phyloP scores from a whole-genome alignment of 306 rosid genomes.

The Hippophae rhamnoides region DNA sequence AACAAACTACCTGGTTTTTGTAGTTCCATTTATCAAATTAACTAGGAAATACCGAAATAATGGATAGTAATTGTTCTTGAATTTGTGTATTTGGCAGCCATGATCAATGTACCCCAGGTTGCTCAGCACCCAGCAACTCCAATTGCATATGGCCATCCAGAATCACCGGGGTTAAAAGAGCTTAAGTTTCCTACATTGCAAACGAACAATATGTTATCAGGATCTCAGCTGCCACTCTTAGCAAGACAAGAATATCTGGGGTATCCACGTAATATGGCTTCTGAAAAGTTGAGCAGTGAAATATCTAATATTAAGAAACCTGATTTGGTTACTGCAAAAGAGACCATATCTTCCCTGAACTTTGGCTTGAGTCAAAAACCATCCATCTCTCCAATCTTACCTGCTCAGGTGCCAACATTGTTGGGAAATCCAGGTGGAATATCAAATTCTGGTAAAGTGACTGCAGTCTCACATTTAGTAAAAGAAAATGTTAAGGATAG shows the following conservation, averaged over 20 bases:
- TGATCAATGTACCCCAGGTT: conserved; percentile 21
- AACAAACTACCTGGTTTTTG: background rate
- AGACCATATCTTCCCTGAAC: conserved; percentile 26
- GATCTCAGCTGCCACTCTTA: conserved; percentile 26
- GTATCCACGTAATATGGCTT: conserved; percentile 20
- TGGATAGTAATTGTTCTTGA: conserved; percentile 12
- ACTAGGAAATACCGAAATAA: background rate
- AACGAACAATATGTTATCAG: conserved; percentile 24
- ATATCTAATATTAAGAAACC: conserved; percentile 16
- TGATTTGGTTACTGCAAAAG: conserved; percentile 26
- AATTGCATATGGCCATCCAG: conserved; percentile 19
- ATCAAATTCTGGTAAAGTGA: conserved; percentile 28
- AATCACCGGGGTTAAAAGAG: conserved; percentile 26
- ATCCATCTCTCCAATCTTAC: conserved; percentile 19
- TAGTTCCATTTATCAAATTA: background rate
- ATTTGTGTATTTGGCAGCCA: conserved; percentile 27
- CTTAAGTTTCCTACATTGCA: conserved; percentile 26
- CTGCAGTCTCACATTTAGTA: conserved; percentile 20
- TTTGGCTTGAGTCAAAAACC: conserved; percentile 24
- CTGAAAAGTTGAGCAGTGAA: conserved; percentile 23
- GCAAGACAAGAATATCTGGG: conserved; percentile 17
- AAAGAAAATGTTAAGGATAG: conserved; percentile 22
- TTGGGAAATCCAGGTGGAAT: conserved; percentile 29
- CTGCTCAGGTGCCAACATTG: conserved; percentile 23
- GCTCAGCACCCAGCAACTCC: conserved; percentile 31